Evolutionary conservation across 2,329 filamentous ascomycete genomes (phyloP).

Genomic region (Fusarium camptoceras): DNA sequence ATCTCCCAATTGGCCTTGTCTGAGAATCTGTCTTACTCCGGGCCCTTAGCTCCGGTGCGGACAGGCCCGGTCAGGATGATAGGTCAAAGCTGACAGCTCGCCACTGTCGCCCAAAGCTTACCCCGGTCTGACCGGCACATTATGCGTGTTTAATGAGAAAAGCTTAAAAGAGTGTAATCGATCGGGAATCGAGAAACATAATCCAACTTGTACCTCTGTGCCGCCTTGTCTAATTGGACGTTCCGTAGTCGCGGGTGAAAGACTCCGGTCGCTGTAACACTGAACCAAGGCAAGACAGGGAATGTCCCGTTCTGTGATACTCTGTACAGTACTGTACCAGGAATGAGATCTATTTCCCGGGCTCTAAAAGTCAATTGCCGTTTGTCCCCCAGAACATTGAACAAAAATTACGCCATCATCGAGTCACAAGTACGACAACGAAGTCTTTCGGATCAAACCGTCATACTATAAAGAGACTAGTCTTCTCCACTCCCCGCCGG

Average conservation of each 20-base stretch:
- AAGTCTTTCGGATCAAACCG: neutral
- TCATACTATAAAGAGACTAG: conserved; percentile 2
- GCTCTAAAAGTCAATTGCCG: neutral
- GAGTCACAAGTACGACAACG: conserved; percentile 21
- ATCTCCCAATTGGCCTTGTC: neutral
- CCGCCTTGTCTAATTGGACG: neutral
- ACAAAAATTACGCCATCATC: conserved; percentile 30
- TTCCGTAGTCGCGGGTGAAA: neutral
- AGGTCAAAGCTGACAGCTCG: neutral
- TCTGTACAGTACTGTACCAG: too few relatives aligned
- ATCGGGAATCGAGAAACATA: neutral
- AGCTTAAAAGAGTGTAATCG: neutral
- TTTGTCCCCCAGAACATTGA: neutral
- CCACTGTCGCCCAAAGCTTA: neutral
- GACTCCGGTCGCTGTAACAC: neutral
- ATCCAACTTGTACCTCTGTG: too few relatives aligned
- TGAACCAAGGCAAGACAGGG: neutral
- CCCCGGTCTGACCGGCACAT: neutral
- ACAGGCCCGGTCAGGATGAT: neutral
- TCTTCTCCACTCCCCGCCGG: conserved; percentile 4
- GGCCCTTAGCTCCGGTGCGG: conserved; percentile 12
- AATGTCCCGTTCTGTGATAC: neutral
- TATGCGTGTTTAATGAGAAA: neutral
- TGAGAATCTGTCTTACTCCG: neutral
- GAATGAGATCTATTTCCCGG: neutral